phyloP scores from a whole-genome alignment of 345 rosid species.

The Hirschfeldia incana region DNA sequence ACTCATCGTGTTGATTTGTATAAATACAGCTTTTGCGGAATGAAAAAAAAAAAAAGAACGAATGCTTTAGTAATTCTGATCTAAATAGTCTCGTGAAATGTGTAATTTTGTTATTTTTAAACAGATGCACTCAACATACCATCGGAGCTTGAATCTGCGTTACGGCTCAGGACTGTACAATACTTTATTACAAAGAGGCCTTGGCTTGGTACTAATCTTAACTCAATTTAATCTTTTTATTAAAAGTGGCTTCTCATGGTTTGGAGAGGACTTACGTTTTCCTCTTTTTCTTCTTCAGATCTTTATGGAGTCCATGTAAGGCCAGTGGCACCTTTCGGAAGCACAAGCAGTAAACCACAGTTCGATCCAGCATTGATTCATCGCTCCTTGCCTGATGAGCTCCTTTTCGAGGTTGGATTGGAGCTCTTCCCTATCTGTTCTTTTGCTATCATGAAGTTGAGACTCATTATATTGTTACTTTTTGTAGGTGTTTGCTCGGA shows the following conservation, averaged over 20 bases:
- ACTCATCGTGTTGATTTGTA: background rate
- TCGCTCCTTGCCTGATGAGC: slow-evolving; percentile 88
- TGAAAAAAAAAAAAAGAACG: background rate
- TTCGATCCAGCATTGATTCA: slow-evolving; percentile 76
- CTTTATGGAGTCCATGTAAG: slow-evolving; percentile 86
- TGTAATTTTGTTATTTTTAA: background rate
- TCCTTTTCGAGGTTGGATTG: slow-evolving; percentile 70
- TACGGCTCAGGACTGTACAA: slow-evolving; percentile 69
- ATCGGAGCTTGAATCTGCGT: slow-evolving; percentile 77
- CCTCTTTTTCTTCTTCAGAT: slow-evolving; percentile 44
- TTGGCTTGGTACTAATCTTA: slow-evolving; percentile 77
- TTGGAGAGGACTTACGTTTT: background rate
- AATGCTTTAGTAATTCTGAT: background rate
- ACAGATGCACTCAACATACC: slow-evolving; percentile 62
- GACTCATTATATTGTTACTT: slow-evolving; percentile 6
- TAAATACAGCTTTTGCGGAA: background rate
- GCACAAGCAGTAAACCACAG: slow-evolving; percentile 58
- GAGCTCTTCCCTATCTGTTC: background rate
- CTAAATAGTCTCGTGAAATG: slow-evolving; percentile 1
- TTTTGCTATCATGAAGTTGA: background rate
- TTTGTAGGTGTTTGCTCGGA: slow-evolving; percentile 75
- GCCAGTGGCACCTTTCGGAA: slow-evolving; percentile 83
- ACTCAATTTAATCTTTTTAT: background rate
- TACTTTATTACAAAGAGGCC: slow-evolving; percentile 76
- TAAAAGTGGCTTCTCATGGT: background rate